phyloP scores from a whole-genome alignment of 83 land plant genomes.

The Picea abies region DNA sequence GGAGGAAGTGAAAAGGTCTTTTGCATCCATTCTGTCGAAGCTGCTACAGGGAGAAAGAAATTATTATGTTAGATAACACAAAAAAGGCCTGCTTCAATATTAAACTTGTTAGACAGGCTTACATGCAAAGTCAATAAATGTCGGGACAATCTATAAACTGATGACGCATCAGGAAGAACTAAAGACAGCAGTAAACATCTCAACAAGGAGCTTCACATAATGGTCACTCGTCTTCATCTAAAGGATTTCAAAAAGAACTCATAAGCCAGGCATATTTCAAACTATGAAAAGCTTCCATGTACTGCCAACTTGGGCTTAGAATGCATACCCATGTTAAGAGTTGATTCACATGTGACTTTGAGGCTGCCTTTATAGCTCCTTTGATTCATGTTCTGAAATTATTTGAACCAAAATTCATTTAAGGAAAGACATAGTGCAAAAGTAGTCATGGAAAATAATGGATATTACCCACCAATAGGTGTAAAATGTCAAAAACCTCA shows the following conservation, averaged over 20 bases:
- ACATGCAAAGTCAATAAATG: neutral
- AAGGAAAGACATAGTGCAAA: neutral
- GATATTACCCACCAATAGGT: neutral
- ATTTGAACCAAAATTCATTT: neutral
- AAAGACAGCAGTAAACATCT: neutral
- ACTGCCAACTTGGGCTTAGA: neutral
- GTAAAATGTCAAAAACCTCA: neutral
- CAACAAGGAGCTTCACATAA: neutral
- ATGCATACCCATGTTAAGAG: conserved; percentile 3
- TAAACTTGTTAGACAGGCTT: neutral
- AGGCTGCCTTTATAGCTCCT: neutral
- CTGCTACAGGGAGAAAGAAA: conserved; percentile 12
- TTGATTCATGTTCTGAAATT: neutral
- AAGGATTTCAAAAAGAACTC: neutral
- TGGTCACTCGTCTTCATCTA: neutral
- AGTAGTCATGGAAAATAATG: neutral
- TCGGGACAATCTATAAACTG: neutral
- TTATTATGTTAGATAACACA: neutral
- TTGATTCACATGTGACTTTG: conserved; percentile 8
- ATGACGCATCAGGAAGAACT: neutral
- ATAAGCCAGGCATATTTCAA: neutral
- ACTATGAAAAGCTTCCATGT: neutral
- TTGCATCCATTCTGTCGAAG: conserved; percentile 22
- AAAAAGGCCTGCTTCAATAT: neutral
- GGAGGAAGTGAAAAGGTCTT: conserved; percentile 22